Base-by-base conservation (phyloP, 352 stramenopile species). In the Pilasporangium apinafurcum region DNA sequence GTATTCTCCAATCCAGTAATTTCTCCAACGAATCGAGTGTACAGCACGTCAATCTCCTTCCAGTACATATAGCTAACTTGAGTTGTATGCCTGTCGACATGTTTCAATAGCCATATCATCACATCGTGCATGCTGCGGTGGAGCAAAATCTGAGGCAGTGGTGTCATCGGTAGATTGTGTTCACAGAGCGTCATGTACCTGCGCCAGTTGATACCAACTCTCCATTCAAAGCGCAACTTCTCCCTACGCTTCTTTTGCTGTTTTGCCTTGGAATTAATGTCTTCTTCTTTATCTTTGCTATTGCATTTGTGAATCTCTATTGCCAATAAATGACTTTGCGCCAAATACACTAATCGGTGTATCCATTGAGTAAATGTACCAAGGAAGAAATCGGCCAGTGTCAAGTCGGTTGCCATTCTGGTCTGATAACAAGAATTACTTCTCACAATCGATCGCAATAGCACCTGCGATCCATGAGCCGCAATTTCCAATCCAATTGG, bases 31-130 rank as follows among this genome's bases (percentile, higher is more conserved):
- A 60, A 63, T 2, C 51, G 48, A 13, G 56, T 16, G 36, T 67
- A 83, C 12, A 86, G 37, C 24, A 68, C 53, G 33, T 75, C 56
- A n/a, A 86, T 56, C 29, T 89, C 77, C 12, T 56, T 47, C 44
- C 49, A 63, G 45, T 86, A 89, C 8, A 50, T 31, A 40, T 67
- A 86, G 14, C 10, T 42, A 54, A 66, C 84, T 21, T 59, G 38
- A 7, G 50, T 39, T n/a, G n/a, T n/a, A n/a, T n/a, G n/a, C n/a
- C n/a, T n/a, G 6, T 3, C 27, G 30, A 20, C 5, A 8, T 62
- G 50, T 21, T 62, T 51, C 4, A 86, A 36, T 8, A 78, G n/a
- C 74, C 74, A 86, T 26, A 73, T 37, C 74, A 86, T 86, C 37
- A 82, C 40, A 8, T 63, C 44, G 8, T 73, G 61, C 63, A 83